Evolutionary conservation across 2,329 filamentous ascomycete genomes (phyloP).

Genomic region (Ilyonectria sp.): DNA sequence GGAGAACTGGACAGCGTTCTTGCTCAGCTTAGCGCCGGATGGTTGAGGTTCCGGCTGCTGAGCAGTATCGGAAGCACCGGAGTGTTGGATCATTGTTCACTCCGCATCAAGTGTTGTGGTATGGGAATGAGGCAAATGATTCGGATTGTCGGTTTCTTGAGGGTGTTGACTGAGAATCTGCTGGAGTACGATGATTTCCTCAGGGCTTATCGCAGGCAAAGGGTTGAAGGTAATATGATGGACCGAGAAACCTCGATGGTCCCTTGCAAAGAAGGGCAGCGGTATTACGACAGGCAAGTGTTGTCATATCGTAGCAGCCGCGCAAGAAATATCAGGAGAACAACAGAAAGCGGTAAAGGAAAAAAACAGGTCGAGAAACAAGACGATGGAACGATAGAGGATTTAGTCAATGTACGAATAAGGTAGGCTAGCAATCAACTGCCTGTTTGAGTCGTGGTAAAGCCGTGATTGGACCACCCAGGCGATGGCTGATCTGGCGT

Average conservation of each 20-base stretch:
- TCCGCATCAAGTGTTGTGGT: background rate
- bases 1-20: constrained; percentile 69
- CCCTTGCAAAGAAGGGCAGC: background rate
- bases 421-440: constrained; percentile 32
- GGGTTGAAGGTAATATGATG: constrained; percentile 27
- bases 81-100: constrained; percentile 34
- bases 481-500: constrained; percentile 10
- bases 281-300: background rate
- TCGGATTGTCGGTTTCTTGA: background rate
- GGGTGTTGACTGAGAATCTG: background rate
- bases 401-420: constrained; percentile 27
- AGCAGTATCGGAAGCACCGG: constrained; percentile 28
- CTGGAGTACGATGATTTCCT: background rate
- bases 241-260: background rate
- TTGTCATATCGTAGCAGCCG: constrained; percentile 3
- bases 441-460: constrained; percentile 37
- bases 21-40: constrained; percentile 49
- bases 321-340: background rate
- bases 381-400: constrained; percentile 8
- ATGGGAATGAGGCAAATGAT: background rate
- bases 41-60: constrained; percentile 29
- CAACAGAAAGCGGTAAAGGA: background rate
- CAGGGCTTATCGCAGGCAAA: background rate
- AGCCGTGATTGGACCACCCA: constrained; percentile 33
- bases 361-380: background rate